These are phyloP conservation scores for Anastatica hierochuntica DNA, from an alignment of 345 rosid genomes.

Conservation along the genomic window DNA sequence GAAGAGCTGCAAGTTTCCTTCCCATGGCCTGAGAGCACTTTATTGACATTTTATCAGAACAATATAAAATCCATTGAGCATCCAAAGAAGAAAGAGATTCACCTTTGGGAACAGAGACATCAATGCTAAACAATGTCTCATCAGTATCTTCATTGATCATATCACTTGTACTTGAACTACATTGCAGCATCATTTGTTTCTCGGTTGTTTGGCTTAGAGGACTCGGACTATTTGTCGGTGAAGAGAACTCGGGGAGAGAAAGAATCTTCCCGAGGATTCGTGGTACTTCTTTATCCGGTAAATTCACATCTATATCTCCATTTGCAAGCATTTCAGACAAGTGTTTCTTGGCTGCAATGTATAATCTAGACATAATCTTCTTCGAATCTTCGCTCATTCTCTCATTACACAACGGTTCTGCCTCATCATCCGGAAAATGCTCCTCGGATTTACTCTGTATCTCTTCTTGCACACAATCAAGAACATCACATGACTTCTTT, in stretches of 20 bases:
- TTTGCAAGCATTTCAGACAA: constrained; percentile 69
- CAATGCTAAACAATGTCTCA: constrained; percentile 23
- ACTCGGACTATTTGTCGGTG: constrained; percentile 58
- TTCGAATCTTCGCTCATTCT: constrained; percentile 35
- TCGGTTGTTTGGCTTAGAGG: constrained; percentile 26
- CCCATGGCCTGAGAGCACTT: constrained; percentile 25
- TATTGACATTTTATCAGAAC: background rate
- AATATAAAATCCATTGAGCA: too few relatives aligned
- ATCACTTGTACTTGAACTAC: constrained; percentile 18
- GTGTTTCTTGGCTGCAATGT: constrained; percentile 86
- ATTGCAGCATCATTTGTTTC: too few relatives aligned
- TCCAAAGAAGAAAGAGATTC: too few relatives aligned
- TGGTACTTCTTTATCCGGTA: constrained; percentile 42
- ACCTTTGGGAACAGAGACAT: constrained; percentile 43
- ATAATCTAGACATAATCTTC: constrained; percentile 52
- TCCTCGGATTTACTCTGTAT: constrained; percentile 29
- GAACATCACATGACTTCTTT: constrained; percentile 38
- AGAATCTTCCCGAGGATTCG: constrained; percentile 76
- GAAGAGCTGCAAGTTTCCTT: constrained; percentile 25
- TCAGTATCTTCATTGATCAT: constrained; percentile 15
- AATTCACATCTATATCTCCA: constrained; percentile 38
- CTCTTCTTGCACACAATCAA: constrained; percentile 17
- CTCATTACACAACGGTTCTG: constrained; percentile 2
- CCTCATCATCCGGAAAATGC: constrained; percentile 51
- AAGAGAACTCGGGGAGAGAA: constrained; percentile 58